Percentiles rank a stretch among this genome's conserved stretches.
phyloP scores from a whole-genome alignment of 2,329 filamentous ascomycete genomes.

The Fusarium sp. region DNA sequence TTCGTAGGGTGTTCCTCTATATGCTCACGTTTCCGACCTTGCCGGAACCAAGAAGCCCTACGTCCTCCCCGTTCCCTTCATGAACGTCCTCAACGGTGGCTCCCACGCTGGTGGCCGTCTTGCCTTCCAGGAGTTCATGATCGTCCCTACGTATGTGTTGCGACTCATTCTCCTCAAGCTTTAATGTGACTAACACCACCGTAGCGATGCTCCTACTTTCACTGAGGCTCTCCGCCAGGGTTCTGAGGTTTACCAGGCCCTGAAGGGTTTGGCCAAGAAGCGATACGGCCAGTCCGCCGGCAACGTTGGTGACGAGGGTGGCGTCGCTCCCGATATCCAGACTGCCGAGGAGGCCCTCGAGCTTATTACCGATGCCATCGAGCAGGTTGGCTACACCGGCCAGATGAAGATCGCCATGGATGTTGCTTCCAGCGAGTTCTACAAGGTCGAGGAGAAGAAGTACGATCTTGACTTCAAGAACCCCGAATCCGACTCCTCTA shows the following conservation, averaged over 20 bases:
- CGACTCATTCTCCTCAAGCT: not conserved
- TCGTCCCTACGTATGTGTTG: conserved; percentile 78
- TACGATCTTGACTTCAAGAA: conserved; percentile 99
- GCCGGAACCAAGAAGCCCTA: conserved; percentile 93
- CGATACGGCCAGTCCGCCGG: conserved; percentile 99
- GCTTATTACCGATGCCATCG: conserved; percentile 94
- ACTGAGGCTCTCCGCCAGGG: conserved; percentile 96
- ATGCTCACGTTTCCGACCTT: conserved; percentile 88
- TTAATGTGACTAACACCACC: conserved; percentile 17
- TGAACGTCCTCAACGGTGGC: conserved; percentile 92
- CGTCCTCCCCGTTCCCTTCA: conserved; percentile 90
- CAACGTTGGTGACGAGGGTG: conserved; percentile 99
- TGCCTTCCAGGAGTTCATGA: conserved; percentile 98
- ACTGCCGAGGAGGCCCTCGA: conserved; percentile 96
- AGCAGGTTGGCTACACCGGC: conserved; percentile 94
- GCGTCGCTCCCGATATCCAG: conserved; percentile 99
- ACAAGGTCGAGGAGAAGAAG: conserved; percentile 97
- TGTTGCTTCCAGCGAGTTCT: conserved; percentile 99
- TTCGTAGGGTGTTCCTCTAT: conserved; percentile 79
- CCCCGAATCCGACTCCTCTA: conserved; percentile 92
- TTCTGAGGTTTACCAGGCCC: conserved; percentile 97
- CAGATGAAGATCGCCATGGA: conserved; percentile 99
- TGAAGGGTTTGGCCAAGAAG: conserved; percentile 98
- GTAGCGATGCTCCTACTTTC: conserved; percentile 86
- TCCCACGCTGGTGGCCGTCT: conserved; percentile 97